Evolutionary conservation across 1,139 yeast species (phyloP).

Genomic region (Lodderomyces beijingensis): DNA sequence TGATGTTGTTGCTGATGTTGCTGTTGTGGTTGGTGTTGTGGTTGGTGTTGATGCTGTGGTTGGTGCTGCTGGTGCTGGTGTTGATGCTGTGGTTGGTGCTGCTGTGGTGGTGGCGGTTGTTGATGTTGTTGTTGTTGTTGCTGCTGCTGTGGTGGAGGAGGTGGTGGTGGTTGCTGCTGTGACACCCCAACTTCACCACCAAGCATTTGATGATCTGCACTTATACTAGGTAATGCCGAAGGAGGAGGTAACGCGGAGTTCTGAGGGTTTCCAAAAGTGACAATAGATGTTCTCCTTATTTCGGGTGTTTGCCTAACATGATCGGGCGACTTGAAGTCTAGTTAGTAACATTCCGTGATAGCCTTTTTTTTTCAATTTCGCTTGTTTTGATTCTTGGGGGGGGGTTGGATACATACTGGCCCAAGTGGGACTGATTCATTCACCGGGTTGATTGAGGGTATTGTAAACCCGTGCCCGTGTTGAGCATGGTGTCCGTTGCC

Average conservation of each 20-base stretch:
- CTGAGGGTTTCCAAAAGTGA: constrained; percentile 15
- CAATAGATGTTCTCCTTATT: constrained; percentile 24
- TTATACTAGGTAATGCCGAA: constrained; percentile 12
- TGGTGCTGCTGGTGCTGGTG: no score
- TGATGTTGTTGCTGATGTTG: constrained; percentile 8
- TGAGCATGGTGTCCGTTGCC: constrained; percentile 30
- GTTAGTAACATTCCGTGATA: constrained; percentile 12
- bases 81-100: no score
- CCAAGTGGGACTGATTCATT: constrained; percentile 21
- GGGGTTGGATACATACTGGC: constrained; percentile 24
- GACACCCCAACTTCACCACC: constrained; percentile 6
- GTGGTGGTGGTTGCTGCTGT: constrained; percentile 12
- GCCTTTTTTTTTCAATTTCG: no score
- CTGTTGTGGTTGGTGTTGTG: no score
- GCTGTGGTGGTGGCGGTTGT: no score
- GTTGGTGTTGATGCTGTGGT: no score
- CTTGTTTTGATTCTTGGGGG: constrained; percentile 1
- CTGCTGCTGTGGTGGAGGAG: constrained; percentile 7
- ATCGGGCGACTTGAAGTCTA: constrained; percentile 13
- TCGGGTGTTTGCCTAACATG: constrained; percentile 22
- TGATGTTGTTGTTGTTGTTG: constrained; percentile 9
- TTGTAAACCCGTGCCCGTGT: constrained; percentile 41
- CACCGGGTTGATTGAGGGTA: constrained; percentile 42
- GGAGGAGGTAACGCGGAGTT: constrained; percentile 27
- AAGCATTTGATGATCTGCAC: constrained; percentile 4